A percentile compares a stretch with the other conserved stretches of the same genome.
Evolutionary conservation across 495 filamentous ascomycete species (phyloP).

Genomic region (Neurospora intermedia): DNA sequence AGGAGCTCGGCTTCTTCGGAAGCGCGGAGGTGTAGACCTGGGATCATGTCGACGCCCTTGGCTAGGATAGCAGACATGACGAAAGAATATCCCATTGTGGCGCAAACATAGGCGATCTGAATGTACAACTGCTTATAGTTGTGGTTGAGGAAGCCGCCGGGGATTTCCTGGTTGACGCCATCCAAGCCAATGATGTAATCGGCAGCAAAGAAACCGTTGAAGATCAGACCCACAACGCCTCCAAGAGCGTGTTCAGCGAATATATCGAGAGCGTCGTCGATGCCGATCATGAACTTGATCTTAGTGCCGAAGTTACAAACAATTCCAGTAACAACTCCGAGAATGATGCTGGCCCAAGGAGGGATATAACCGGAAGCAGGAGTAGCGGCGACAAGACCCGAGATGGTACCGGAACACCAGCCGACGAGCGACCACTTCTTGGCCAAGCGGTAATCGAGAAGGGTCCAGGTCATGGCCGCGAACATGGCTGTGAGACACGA

Average conservation of each 20-base stretch:
- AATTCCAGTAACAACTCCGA: constrained; percentile 75
- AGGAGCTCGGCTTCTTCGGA: constrained; percentile 94
- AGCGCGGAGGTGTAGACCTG: constrained; percentile 84
- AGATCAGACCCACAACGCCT: constrained; percentile 83
- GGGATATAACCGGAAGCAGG: constrained; percentile 79
- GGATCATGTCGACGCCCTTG: constrained; percentile 72
- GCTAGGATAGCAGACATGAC: constrained; percentile 76
- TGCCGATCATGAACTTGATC: constrained; percentile 89
- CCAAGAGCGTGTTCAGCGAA: constrained; percentile 96
- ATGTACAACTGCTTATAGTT: constrained; percentile 86
- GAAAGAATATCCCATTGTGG: constrained; percentile 66
- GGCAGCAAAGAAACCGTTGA: constrained; percentile 86
- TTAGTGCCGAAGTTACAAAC: constrained; percentile 94
- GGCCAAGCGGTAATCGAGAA: constrained; percentile 90
- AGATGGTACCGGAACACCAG: constrained; percentile 93
- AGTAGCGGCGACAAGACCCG: constrained; percentile 83
- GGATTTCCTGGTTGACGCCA: constrained; percentile 71
- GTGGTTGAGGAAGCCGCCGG: constrained; percentile 78
- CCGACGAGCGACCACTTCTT: constrained; percentile 99
- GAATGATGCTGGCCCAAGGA: constrained; percentile 78
- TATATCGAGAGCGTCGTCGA: constrained; percentile 96
- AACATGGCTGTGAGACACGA: constrained; percentile 86
- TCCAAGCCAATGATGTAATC: constrained; percentile 87
- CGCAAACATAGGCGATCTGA: constrained; percentile 82
- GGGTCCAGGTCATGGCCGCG: constrained; percentile 74